These are phyloP conservation scores for Rhizophlyctis rosea DNA, from an alignment of 192 early-diverging fungal species.

Conservation along the genomic window DNA sequence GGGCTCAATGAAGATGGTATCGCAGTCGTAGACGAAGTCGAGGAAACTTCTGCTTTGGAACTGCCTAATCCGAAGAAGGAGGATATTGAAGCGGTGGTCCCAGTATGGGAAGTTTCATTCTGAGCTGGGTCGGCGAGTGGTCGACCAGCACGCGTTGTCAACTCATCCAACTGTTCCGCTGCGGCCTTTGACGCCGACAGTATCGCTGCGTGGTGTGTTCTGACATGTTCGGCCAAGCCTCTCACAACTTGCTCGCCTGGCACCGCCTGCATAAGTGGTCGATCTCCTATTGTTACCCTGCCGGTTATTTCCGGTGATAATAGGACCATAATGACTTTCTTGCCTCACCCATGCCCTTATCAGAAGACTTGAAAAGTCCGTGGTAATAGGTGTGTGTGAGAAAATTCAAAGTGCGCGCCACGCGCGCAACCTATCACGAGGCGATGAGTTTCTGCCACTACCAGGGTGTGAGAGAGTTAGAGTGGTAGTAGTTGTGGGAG, in stretches of 20 bases:
- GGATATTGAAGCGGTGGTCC: conserved; percentile 1
- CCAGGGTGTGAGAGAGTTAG: no score
- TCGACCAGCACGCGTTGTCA: not conserved
- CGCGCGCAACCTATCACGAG: no score
- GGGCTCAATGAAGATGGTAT: not conserved
- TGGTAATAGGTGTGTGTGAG: no score
- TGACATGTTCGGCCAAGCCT: conserved; percentile 9
- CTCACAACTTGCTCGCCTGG: conserved; percentile 17
- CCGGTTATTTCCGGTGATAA: no score
- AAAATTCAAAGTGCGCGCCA: no score
- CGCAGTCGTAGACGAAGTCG: not conserved
- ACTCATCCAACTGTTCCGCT: not conserved
- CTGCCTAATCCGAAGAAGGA: conserved; percentile 1
- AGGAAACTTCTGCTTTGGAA: not conserved
- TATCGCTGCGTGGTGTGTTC: conserved; percentile 1
- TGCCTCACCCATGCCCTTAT: no score
- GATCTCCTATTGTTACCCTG: no score
- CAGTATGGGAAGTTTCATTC: not conserved
- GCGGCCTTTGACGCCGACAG: conserved; percentile 1
- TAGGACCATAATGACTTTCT: no score
- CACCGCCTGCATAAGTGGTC: conserved; percentile 15
- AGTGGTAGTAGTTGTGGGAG: no score
- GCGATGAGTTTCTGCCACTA: no score
- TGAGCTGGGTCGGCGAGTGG: not conserved
- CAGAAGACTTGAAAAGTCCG: no score